Base-by-base conservation (phyloP, 2,329 filamentous ascomycete species). In the Fusarium sacchari region DNA sequence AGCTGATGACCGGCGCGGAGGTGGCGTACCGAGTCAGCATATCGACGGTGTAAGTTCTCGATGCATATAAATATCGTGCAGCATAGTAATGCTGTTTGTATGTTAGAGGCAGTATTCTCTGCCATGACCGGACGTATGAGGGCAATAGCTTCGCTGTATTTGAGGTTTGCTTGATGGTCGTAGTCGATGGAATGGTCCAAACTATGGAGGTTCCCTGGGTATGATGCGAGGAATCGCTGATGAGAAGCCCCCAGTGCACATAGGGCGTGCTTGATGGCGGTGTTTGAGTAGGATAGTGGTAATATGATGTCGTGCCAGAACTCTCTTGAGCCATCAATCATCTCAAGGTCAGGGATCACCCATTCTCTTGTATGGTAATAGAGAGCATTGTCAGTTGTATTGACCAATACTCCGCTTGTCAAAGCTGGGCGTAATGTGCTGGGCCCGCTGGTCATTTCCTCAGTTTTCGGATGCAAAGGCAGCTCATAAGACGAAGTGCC, bases 41-140 rank as follows among this genome's bases (percentile, higher is more conserved):
- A 73, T 4, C 76, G 76, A 2, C 69, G 67, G 17, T 72, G 57
- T 6, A 77, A 49, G 26, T 68, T 76, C 44, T 77, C 76, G 15
- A 77, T 70, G 28, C 69, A 74, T 30, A 77, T 75, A n/a, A 77
- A 77, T 28, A 77, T 73, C 22, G 72, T 67, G 22, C 76, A 77
- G 36, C 76, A 77, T 3, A 72, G 58, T 3, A 77, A 59, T n/a
- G 71, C 69, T 8, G 60, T 67, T 34, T 69, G 66, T 22, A 74
- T 64, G 15, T 76, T 72, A 5, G 52, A 28, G 6, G 53, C 37
- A 4, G 71, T 65, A 12, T 60, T 62, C 9, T 65, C 64, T n/a
- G 37, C 52, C 61, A 77, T 67, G 18, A 77, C 55, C 18, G 74
- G 67, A 20, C 75, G 65, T 50, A 77, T 71, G 11, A 64, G 63